These are phyloP conservation scores for Epichloe brachyelytri DNA, from an alignment of 2,329 filamentous ascomycete genomes.

Conservation along the genomic window DNA sequence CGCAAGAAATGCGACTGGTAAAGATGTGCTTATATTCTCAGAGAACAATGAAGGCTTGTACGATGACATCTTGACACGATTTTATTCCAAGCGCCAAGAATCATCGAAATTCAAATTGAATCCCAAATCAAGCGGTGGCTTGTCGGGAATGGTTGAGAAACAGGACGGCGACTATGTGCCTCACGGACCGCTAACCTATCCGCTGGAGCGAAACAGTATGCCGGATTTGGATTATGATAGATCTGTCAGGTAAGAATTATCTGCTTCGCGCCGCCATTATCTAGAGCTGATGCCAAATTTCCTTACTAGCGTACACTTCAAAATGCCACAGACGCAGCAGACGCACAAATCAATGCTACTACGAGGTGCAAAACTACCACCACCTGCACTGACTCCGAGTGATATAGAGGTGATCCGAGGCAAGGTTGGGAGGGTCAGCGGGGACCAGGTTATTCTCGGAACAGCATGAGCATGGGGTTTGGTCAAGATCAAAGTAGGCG, in stretches of 20 bases:
- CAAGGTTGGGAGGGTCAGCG: conserved; percentile 40
- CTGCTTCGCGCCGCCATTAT: background rate
- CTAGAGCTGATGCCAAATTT: background rate
- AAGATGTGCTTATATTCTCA: conserved; percentile 72
- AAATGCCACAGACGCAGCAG: conserved; percentile 60
- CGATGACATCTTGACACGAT: conserved; percentile 67
- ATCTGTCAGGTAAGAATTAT: conserved; percentile 56
- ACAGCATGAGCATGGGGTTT: background rate
- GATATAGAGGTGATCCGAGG: conserved; percentile 64
- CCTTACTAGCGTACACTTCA: conserved; percentile 59
- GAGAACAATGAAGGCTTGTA: conserved; percentile 71
- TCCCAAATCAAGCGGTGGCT: conserved; percentile 58
- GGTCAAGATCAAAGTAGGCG: background rate
- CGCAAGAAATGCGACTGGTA: conserved; percentile 65
- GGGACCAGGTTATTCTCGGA: conserved; percentile 18
- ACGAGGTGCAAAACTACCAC: conserved; percentile 63
- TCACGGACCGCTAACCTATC: conserved; percentile 67
- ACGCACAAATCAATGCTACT: conserved; percentile 91
- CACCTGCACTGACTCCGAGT: conserved; percentile 56
- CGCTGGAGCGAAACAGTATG: conserved; percentile 58
- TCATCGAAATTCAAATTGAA: conserved; percentile 57
- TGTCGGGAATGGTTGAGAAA: conserved; percentile 71
- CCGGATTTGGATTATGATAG: conserved; percentile 73
- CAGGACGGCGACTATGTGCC: conserved; percentile 67
- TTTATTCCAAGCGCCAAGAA: conserved; percentile 83